A percentile compares a stretch with the other conserved stretches of the same genome.
These are phyloP conservation scores for Eudorina sp. DNA, from an alignment of 139 green algal genomes.

Conservation along the genomic window DNA sequence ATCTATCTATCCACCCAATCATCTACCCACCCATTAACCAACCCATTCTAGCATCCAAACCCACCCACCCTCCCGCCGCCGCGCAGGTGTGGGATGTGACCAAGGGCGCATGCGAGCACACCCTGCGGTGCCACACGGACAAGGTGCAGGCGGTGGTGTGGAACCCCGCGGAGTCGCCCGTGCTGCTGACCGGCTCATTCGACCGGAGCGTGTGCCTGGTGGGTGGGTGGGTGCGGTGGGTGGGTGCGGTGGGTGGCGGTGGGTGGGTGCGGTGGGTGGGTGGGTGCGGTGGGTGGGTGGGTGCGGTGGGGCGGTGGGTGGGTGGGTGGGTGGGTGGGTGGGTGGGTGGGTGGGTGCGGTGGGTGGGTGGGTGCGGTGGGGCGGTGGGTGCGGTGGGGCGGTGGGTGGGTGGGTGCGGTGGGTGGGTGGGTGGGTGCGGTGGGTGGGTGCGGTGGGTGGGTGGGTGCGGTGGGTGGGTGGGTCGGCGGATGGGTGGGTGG, in stretches of 20 bases:
- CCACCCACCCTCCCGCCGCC: background rate
- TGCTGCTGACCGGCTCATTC: conserved; percentile 93
- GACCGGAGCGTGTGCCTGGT: conserved; percentile 87
- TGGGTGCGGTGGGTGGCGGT: background rate
- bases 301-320: background rate
- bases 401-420: too few relatives aligned
- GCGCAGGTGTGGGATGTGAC: conserved; percentile 85
- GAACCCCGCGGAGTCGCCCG: conserved; percentile 89
- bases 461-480: too few relatives aligned
- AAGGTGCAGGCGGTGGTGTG: conserved; percentile 97
- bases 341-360: too few relatives aligned
- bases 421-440: too few relatives aligned
- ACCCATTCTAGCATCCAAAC: too few relatives aligned
- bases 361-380: too few relatives aligned
- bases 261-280: too few relatives aligned
- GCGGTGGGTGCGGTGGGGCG: too few relatives aligned
- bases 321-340: background rate
- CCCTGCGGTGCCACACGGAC: conserved; percentile 89
- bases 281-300: background rate
- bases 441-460: too few relatives aligned
- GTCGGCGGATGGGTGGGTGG: too few relatives aligned
- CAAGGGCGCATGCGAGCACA: conserved; percentile 69
- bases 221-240: conserved; percentile 14
- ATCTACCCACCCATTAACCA: too few relatives aligned
- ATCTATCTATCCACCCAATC: too few relatives aligned